Percentiles rank a stretch among this genome's conserved stretches.
Conservation (phyloP, 2,329 filamentous ascomycete species). For the Pseudocercospora vitis region DNA sequence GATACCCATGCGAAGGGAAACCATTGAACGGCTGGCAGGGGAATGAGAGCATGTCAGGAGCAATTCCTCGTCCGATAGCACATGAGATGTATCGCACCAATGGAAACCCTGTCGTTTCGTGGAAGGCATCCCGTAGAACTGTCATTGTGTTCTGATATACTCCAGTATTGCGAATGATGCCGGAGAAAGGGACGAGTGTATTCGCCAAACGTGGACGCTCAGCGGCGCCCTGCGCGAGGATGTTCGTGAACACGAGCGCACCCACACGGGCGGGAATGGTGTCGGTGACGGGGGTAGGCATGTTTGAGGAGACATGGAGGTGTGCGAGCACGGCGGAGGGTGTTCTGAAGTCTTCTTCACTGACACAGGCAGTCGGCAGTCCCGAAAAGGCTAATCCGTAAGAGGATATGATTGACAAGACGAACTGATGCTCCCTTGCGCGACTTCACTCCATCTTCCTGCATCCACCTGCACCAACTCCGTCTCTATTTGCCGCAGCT, state of each 20-base stretch:
- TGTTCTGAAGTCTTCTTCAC: neutral
- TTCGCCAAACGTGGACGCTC: no score
- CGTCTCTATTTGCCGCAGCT: neutral
- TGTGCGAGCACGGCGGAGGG: neutral
- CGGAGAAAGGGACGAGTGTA: no score
- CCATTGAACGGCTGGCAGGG: constrained; percentile 5
- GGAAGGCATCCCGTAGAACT: constrained; percentile 16
- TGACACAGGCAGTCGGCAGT: neutral
- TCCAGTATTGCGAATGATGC: no score
- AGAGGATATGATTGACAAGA: no score
- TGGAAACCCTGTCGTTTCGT: no score
- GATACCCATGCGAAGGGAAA: neutral
- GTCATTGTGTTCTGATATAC: constrained; percentile 8
- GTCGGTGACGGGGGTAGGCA: neutral
- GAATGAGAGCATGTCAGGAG: constrained; percentile 5
- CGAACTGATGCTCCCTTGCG: constrained; percentile 2
- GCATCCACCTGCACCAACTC: neutral
- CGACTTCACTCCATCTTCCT: constrained; percentile 1
- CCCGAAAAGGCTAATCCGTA: neutral
- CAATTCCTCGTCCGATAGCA: neutral
- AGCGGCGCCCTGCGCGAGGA: neutral
- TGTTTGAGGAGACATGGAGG: neutral
- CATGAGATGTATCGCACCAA: no score
- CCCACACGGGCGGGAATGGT: neutral
- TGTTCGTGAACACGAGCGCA: neutral